Base-by-base conservation (phyloP, 2,329 filamentous ascomycete species). In the Salinomyces thailandicus region DNA sequence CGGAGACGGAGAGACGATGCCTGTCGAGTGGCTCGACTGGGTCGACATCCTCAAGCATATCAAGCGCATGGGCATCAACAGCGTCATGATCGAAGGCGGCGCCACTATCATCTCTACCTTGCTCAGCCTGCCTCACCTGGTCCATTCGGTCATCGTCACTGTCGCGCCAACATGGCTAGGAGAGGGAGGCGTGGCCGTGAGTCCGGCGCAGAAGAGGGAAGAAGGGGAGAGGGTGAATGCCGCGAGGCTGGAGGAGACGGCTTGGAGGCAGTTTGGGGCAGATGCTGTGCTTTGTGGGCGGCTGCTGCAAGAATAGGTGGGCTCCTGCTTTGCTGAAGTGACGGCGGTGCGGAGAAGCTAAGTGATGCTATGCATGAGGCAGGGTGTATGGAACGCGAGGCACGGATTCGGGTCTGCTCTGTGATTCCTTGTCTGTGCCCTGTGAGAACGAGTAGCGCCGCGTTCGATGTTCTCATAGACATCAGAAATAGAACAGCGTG, bases 161-260 rank as follows among this genome's bases (percentile, higher is more conserved):
- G 77, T 95, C 52, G 86, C 89, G 3, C 89, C 89, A 6, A 85
- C 78, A 0, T 96, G 85, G 75, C 68, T 96, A n/a, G 89, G 89
- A 2, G 69, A 73, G 41, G 85, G 83, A 2, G 85, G 85, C 5
- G 83, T 95, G 7, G 69, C 77, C 8, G 84, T 94, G 2, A 79
- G 76, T 31, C 89, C 87, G 2, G 67, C 74, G 14, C 68, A 75
- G 20, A 71, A 68, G 27, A 51, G 70, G 38, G 58, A 62, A 2
- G 55, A 67, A 13, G 75, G 72, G 3, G 62, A 63, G 31, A 51
- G 47, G 26, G 30, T 73, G 32, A 69, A 80, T 5, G 77, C 77
- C 1, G 75, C 79, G 12, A 76, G 78, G 46, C 66, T 93, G 31
- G 67, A 62, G 31, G 67, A 79, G 37, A 76, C 85, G 8, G 71